Conservation (phyloP, 129 eudicot genomes). For the Rutidosis leptorrhynchoides region DNA sequence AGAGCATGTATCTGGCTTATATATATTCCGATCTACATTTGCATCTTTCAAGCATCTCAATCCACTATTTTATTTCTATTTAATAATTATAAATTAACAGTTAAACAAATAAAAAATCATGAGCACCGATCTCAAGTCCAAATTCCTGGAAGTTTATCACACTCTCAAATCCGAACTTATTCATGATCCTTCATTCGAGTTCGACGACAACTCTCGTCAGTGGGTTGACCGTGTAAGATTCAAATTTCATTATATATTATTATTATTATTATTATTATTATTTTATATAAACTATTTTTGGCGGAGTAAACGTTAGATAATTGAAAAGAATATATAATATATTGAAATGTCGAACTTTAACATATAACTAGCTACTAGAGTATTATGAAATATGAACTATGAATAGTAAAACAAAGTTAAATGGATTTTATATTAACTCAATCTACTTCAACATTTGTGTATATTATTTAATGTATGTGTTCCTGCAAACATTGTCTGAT, state of each 20-base stretch:
- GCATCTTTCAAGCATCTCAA: too few relatives aligned
- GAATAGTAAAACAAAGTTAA: not conserved
- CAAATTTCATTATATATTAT: not conserved
- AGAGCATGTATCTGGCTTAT: too few relatives aligned
- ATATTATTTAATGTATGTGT: not conserved
- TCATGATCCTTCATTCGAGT: constrained; percentile 66
- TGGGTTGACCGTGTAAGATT: constrained; percentile 72
- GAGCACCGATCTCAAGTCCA: constrained; percentile 48
- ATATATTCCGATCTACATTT: too few relatives aligned
- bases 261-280: not conserved
- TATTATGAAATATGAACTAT: too few relatives aligned
- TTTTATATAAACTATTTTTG: too few relatives aligned
- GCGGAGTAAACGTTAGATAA: too few relatives aligned
- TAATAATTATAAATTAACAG: too few relatives aligned
- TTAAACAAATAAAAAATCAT: not conserved
- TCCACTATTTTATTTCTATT: not conserved
- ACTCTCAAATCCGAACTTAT: constrained; percentile 58
- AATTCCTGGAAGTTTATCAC: constrained; percentile 54
- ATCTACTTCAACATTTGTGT: not conserved
- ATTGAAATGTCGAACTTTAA: too few relatives aligned
- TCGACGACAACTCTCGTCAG: constrained; percentile 61
- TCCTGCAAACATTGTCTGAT: not conserved
- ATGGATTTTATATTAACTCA: not conserved
- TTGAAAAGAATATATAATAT: too few relatives aligned
- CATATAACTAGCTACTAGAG: too few relatives aligned